Base-by-base conservation (phyloP, 2,329 filamentous ascomycete species). In the Neonectria hederae region DNA sequence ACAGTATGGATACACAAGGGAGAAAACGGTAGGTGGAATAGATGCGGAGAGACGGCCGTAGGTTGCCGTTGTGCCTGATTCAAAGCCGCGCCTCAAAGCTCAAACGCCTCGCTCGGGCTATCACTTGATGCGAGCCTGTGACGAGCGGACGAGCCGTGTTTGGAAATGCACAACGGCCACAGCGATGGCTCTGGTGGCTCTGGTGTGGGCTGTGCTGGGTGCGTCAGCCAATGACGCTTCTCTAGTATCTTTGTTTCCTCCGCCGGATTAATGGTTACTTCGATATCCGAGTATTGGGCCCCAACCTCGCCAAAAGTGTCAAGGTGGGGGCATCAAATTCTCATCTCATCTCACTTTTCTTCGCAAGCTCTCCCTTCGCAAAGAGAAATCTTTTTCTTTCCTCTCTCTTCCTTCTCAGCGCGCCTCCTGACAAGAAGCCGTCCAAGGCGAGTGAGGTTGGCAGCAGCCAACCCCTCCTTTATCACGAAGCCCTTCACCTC, bases 401-500 rank as follows among this genome's bases (percentile, higher is more conserved):
- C 59, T 62, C 46, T 48, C 43, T 56, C 62, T 54, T 62, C 35
- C 68, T 66, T 65, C 59, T 69, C 63, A 65, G 56, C 69, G 66
- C 54, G 68, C 66, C 69, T 73, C 63, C 63, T 68, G 49, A 71
- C 60, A 64, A 61, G 65, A 72, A 70, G 73, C 72, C 76, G 70
- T 69, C 67, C 69, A 53, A 62, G 65, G 72, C 69, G 70, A 70
- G 72, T 74, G 70, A 77, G 79, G 81, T 82, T 83, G 80, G 77
- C 72, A 72, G 65, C 78, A 78, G 82, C 80, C 80, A 69, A 70
- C 72, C 74, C 71, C 49, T 46, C 58, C 61, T 69, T 76, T 80
- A 81, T 69, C 77, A 84, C 81, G 83, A 82, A 82, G 78, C 78
- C 76, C 69, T 75, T 77, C 64, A 74, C 77, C 70, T 69, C 69